A percentile compares a stretch with the other conserved stretches of the same genome.
phyloP scores from a whole-genome alignment of 2,329 filamentous ascomycete genomes.

The Aspergillus pseudonomiae region DNA sequence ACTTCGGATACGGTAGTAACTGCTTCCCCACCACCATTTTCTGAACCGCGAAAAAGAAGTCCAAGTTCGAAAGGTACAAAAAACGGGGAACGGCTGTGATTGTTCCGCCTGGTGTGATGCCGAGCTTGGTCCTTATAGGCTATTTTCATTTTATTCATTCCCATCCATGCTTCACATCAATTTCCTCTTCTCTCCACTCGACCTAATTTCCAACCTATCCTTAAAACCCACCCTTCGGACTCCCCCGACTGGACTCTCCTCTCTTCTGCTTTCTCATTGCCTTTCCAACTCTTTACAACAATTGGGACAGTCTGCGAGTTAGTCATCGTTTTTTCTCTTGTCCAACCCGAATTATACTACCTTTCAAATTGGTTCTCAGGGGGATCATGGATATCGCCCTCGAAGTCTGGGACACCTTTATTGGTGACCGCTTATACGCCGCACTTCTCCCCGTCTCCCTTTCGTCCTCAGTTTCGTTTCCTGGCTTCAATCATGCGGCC shows the following conservation, averaged over 20 bases:
- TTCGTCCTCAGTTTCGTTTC: constrained; percentile 57
- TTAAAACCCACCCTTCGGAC: background rate
- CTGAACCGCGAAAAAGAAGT: background rate
- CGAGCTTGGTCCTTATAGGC: constrained; percentile 15
- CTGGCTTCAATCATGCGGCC: constrained; percentile 54
- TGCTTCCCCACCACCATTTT: background rate
- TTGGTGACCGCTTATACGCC: constrained; percentile 80
- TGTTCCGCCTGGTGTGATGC: constrained; percentile 41
- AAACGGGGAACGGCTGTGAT: constrained; percentile 26
- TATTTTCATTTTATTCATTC: constrained; percentile 10
- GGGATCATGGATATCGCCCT: constrained; percentile 84
- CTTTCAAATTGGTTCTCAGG: background rate
- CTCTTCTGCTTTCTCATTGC: background rate
- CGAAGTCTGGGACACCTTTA: constrained; percentile 78
- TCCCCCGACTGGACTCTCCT: background rate
- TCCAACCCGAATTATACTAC: background rate
- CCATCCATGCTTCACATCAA: constrained; percentile 1
- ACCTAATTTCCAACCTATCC: background rate
- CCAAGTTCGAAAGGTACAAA: constrained; percentile 3
- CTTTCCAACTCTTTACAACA: background rate
- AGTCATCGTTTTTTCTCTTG: background rate
- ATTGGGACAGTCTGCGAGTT: background rate
- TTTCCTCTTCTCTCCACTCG: constrained; percentile 9
- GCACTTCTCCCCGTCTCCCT: constrained; percentile 64
- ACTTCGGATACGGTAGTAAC: background rate